Base-by-base conservation (phyloP, 1,139 yeast species). In the Kurtzmaniella quercitrusa region DNA sequence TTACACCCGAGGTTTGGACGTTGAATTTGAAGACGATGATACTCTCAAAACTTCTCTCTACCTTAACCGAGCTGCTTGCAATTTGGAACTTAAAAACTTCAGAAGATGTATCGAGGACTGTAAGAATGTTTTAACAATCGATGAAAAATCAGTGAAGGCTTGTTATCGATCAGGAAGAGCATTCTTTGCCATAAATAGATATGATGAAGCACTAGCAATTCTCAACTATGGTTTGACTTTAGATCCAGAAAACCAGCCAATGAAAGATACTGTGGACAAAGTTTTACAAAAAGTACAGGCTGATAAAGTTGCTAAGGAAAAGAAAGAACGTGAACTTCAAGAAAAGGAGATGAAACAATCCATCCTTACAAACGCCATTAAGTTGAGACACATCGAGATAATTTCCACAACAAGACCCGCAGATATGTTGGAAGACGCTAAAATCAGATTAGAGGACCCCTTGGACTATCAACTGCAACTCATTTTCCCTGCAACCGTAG, bases 31-130 rank as follows among this genome's bases (percentile, higher is more conserved):
- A 15, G 63, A 63, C 14, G 66, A 63, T 7, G 35, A 36, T 9
- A 45, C 53, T 3, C 66, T 89, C 38, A 80, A 80, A 37, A 74
- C 80, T 2, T 80, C 93, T 0, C 71, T 93, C 41, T 80, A 74
- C 49, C 68, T 84, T 43, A 93, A 94, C 60, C 75, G 96, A 48
- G 96, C 98, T 2, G 97, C 96, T 1, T 88, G 97, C 62, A 88
- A 93, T 54, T 67, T 93, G 50, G 96, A 86, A 56, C 61, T 87
- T 50, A 83, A 82, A 53, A 94, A 94, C 61, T 93, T 81, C 61
- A 77, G 98, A 63, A 71, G 80, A 43, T 87, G 96, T 57, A 84
- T 93, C 49, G 88, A 84, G 49, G 98, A 93, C 61, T 88, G 96
- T 58, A 83, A 84, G 52, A 74, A 73, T 42, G 93, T 88, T 4